Evolutionary conservation across 2,329 filamentous ascomycete species (phyloP), one percentile per base, ranked within the genome.

Genomic region (Exophiala sp.): DNA sequence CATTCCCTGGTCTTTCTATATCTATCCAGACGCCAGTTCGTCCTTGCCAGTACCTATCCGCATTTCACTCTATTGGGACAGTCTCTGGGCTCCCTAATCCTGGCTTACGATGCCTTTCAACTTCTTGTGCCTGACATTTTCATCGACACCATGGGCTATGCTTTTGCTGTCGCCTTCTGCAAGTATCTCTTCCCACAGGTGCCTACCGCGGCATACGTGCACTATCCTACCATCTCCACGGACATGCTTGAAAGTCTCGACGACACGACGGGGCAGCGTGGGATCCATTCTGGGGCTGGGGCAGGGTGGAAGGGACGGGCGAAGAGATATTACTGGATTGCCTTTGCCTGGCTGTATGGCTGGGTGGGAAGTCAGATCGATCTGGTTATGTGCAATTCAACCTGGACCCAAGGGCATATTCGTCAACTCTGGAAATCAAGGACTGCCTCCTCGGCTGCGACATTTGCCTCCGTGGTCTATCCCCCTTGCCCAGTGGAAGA

Each of bases 71-170:
- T 98, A 3, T 75, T 95, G 2, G 90, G 91, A n/a, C 93, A 98
- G 67, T 95, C 88, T 2, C 64, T 97, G 2, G 93, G 93, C 35
- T 96, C 90, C 4, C 65, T 98, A 39, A 66, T 95, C 22, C 76
- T 98, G 46, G 90, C 86, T 21, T 93, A 88, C 76, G 91, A 98
- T 63, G 91, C 91, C 9, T 93, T 98, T 66, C 84, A 81, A n/a
- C 79, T 96, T 2, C 76, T 97, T 2, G 86, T 91, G 0, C 93
- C 93, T 0, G 93, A 98, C 66, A 79, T 97, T 45, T 95, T 97
- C 66, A 77, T 98, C 61, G 93, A 98, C 65, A 98, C 93, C 1
- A 96, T 98, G 90, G 93, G 93, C 55, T 98, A 96, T 64, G 89
- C 91, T 21, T 98, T 97, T 65, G 80, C 86, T 0, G 78, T 95